phyloP scores from a whole-genome alignment of 768 basidiomycete species.

The Lactifluus pinguis region DNA sequence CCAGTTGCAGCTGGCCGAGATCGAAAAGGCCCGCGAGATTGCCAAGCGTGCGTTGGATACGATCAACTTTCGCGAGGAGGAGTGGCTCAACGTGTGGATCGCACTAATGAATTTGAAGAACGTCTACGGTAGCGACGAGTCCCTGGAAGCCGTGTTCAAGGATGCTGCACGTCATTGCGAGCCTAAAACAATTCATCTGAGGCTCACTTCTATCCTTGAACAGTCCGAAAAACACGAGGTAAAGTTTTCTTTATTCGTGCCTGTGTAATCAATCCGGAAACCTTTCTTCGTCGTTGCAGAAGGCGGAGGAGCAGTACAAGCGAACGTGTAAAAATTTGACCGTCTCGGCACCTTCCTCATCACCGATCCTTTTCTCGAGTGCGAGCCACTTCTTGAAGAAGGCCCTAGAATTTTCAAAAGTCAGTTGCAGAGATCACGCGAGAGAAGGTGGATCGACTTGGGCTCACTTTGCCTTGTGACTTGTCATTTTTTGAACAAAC shows the following conservation, averaged over 20 bases:
- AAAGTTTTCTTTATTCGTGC: constrained; percentile 17
- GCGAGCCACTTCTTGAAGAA: too few species aligned
- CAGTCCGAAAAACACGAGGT: constrained; percentile 79
- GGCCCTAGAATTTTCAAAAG: too few species aligned
- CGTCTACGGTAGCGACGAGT: constrained; percentile 78
- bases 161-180: constrained; percentile 88
- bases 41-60: constrained; percentile 75
- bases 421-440: too few species aligned
- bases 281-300: constrained; percentile 35
- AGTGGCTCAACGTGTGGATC: constrained; percentile 96
- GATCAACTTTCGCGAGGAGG: constrained; percentile 95
- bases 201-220: constrained; percentile 77
- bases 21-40: constrained; percentile 88
- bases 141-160: constrained; percentile 73
- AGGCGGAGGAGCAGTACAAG: constrained; percentile 88
- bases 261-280: background rate
- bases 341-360: too few species aligned
- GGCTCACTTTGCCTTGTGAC: too few species aligned
- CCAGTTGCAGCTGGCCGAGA: constrained; percentile 91
- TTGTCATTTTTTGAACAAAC: too few species aligned
- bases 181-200: constrained; percentile 81
- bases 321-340: constrained; percentile 90
- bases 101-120: constrained; percentile 94
- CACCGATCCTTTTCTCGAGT: too few species aligned
- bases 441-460: too few species aligned